Evolutionary conservation across 2,329 filamentous ascomycete genomes (phyloP).

Genomic region (Zasmidium cellare): DNA sequence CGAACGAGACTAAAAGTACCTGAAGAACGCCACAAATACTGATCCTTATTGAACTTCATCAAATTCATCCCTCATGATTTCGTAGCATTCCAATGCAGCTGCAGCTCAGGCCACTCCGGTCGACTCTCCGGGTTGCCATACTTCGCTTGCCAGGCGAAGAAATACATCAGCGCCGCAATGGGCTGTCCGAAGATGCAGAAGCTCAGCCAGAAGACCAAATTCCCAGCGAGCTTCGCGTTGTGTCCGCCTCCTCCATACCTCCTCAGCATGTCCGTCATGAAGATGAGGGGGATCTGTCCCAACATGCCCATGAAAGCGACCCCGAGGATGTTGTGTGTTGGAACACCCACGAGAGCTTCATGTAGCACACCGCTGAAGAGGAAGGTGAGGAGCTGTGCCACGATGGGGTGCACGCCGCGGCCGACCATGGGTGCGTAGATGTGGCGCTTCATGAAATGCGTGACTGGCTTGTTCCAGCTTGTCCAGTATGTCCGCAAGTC

Average conservation of each 20-base stretch:
- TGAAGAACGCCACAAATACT: no score
- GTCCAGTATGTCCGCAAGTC: constrained; percentile 89
- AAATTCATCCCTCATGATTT: not conserved
- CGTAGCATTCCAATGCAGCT: constrained; percentile 5
- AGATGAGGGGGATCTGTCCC: constrained; percentile 84
- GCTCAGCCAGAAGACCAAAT: constrained; percentile 93
- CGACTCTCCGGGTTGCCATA: constrained; percentile 59
- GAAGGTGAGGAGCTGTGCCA: constrained; percentile 81
- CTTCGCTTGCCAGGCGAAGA: constrained; percentile 98
- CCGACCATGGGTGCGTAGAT: constrained; percentile 86
- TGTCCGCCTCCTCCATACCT: constrained; percentile 66
- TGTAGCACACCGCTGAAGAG: constrained; percentile 85
- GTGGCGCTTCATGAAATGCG: constrained; percentile 93
- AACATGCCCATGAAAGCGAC: constrained; percentile 95
- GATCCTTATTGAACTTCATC: no score
- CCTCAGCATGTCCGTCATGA: constrained; percentile 74
- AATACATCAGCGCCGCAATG: constrained; percentile 87
- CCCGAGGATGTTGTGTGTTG: constrained; percentile 72
- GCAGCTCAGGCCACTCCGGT: constrained; percentile 27
- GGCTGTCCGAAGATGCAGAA: constrained; percentile 96
- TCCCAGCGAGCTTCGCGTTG: constrained; percentile 78
- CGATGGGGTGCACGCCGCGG: constrained; percentile 70
- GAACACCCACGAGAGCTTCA: constrained; percentile 88
- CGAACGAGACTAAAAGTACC: no score
- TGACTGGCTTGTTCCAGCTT: constrained; percentile 96